These are phyloP conservation scores for Cylindrodendrum hubeiense DNA, from an alignment of 2,329 filamentous ascomycete species.

Conservation along the genomic window DNA sequence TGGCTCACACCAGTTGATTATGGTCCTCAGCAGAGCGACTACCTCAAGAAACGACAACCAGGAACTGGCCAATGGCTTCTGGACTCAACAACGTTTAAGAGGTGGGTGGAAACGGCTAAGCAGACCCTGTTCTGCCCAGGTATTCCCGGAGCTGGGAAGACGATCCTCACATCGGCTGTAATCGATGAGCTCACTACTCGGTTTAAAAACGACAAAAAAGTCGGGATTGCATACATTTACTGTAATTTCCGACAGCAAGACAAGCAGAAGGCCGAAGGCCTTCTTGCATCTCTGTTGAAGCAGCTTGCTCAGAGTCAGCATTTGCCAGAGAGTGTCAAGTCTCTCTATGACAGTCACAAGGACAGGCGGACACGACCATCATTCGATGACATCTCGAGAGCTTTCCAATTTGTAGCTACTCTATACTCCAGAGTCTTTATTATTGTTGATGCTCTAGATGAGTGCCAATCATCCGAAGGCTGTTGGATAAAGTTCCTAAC, in stretches of 20 bases:
- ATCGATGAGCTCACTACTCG: not conserved
- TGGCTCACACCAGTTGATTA: conserved; percentile 56
- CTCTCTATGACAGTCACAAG: not conserved
- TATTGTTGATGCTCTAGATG: conserved; percentile 10
- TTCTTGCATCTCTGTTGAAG: not conserved
- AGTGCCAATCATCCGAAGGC: not conserved
- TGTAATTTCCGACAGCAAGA: not conserved
- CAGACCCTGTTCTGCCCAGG: conserved; percentile 55
- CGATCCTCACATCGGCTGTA: not conserved
- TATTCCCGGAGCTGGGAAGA: conserved; percentile 22
- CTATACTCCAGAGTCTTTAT: not conserved
- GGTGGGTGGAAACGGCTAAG: conserved; percentile 41
- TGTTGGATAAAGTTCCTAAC: not conserved
- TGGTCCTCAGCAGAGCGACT: conserved; percentile 52
- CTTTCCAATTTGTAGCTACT: not conserved
- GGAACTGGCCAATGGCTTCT: conserved; percentile 59
- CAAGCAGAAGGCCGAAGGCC: not conserved
- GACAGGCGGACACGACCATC: not conserved
- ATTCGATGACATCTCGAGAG: not conserved
- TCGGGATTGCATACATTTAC: not conserved
- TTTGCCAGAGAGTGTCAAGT: not conserved
- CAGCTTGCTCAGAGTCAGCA: not conserved
- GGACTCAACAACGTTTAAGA: conserved; percentile 46
- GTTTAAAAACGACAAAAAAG: not conserved
- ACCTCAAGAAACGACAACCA: conserved; percentile 46